Evolutionary conservation across 345 rosid genomes (phyloP).

Genomic region (Sonneratia alba): DNA sequence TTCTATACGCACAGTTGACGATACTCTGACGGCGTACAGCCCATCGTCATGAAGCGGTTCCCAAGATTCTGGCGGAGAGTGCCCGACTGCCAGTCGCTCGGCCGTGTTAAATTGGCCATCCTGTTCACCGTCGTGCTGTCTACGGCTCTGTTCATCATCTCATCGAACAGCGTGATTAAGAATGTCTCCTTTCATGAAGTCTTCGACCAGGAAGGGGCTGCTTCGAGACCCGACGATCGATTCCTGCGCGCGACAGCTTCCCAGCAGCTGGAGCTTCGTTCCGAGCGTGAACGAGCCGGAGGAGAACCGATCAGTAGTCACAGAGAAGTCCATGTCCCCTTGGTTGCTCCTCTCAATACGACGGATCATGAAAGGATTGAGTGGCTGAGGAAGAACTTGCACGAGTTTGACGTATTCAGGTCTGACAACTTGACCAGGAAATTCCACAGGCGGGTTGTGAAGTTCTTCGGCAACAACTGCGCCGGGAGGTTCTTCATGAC

Average conservation of each 20-base stretch:
- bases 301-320: too few relatives aligned
- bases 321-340: not conserved
- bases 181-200: slow-evolving; percentile 14
- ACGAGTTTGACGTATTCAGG: slow-evolving; percentile 35
- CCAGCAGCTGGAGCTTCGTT: slow-evolving; percentile 16
- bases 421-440: slow-evolving; percentile 31
- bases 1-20: not conserved
- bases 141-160: slow-evolving; percentile 30
- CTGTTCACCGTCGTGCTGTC: slow-evolving; percentile 20
- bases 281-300: slow-evolving; percentile 18
- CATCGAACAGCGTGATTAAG: slow-evolving; percentile 20
- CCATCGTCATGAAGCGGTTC: not conserved
- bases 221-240: slow-evolving; percentile 12
- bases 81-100: slow-evolving; percentile 6
- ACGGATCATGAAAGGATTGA: slow-evolving; percentile 35
- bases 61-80: not conserved
- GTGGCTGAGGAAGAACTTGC: slow-evolving; percentile 39
- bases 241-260: slow-evolving; percentile 8
- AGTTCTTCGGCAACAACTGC: slow-evolving; percentile 42
- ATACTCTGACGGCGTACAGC: not conserved
- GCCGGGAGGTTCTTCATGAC: slow-evolving; percentile 65
- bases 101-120: slow-evolving; percentile 18
- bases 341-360: slow-evolving; percentile 34
- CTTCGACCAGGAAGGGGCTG: slow-evolving; percentile 4
- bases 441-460: slow-evolving; percentile 41